phyloP scores from a whole-genome alignment of 163 green algal genomes.

The Scenedesmus sp. region DNA sequence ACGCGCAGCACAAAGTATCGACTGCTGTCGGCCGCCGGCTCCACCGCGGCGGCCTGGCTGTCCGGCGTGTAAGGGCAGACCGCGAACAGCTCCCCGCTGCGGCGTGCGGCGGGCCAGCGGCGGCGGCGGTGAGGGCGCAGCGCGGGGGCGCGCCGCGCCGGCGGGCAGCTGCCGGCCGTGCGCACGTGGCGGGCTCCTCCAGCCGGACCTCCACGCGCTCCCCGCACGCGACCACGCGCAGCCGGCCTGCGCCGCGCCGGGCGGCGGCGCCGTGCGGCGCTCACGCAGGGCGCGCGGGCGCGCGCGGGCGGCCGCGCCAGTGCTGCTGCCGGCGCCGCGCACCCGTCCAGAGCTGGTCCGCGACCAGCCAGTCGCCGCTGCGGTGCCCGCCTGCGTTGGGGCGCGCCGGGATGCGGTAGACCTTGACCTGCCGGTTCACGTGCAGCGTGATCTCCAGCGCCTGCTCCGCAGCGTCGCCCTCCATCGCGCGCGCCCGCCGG shows the following conservation, averaged over 20 bases:
- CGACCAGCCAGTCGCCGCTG: slow-evolving; percentile 30
- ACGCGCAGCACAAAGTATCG: slow-evolving; percentile 63
- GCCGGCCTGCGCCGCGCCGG: slow-evolving; percentile 8
- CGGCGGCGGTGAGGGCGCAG: not conserved
- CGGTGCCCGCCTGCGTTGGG: slow-evolving; percentile 20
- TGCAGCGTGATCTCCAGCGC: slow-evolving; percentile 23
- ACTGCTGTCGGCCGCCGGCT: slow-evolving; percentile 38
- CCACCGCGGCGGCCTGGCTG: slow-evolving; percentile 23
- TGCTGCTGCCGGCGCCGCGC: not conserved
- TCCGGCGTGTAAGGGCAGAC: slow-evolving; percentile 25
- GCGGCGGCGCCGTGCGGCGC: too few species aligned
- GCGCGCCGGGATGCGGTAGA: slow-evolving; percentile 31
- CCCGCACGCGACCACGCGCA: slow-evolving; percentile 8
- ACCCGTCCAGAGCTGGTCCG: slow-evolving; percentile 32
- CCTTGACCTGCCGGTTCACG: slow-evolving; percentile 19
- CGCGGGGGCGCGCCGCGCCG: not conserved
- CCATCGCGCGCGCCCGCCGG: too few species aligned
- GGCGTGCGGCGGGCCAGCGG: not conserved
- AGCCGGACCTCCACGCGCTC: slow-evolving; percentile 19
- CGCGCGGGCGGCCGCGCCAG: too few species aligned
- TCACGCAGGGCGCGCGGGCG: too few species aligned
- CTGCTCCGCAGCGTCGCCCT: slow-evolving; percentile 12
- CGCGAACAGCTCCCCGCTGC: slow-evolving; percentile 44
- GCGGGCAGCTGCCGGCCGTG: not conserved
- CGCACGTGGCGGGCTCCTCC: slow-evolving; percentile 25